Conservation (phyloP, 345 rosid genomes). For the Alliaria petiolata region DNA sequence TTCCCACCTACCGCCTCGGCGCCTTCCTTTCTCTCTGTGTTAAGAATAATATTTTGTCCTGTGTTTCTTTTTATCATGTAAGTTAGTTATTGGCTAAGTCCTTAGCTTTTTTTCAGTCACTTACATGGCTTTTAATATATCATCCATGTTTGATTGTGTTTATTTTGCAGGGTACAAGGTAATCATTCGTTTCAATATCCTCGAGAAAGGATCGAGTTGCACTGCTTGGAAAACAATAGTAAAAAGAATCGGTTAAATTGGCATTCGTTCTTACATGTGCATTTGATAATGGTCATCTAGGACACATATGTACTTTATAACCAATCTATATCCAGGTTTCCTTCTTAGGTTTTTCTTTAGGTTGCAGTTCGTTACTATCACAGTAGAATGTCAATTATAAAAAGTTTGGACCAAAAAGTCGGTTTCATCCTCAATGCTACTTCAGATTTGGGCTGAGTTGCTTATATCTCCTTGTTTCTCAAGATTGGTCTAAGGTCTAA, state of each 20-base stretch:
- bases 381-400: slow-evolving; percentile 3
- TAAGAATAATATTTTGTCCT: neutral
- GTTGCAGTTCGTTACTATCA: slow-evolving; percentile 8
- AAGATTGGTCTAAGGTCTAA: neutral
- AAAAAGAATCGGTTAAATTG: slow-evolving; percentile 6
- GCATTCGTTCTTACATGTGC: neutral
- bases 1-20: neutral
- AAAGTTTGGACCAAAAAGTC: neutral
- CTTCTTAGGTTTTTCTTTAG: slow-evolving; percentile 8
- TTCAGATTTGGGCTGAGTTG: slow-evolving; percentile 4
- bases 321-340: neutral
- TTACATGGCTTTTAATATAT: neutral
- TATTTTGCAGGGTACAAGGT: slow-evolving; percentile 91
- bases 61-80: neutral
- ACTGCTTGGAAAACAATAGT: slow-evolving; percentile 17
- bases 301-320: neutral
- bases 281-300: slow-evolving; percentile 10
- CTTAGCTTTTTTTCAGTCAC: neutral
- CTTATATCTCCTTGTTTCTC: neutral
- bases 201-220: slow-evolving; percentile 23
- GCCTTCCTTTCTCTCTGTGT: neutral
- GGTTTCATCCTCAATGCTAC: slow-evolving; percentile 4
- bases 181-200: slow-evolving; percentile 38
- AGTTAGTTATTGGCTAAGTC: neutral
- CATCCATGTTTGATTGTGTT: slow-evolving; percentile 21